phyloP scores from a whole-genome alignment of 75 land plant species.

The Pinus tabuliformis region DNA sequence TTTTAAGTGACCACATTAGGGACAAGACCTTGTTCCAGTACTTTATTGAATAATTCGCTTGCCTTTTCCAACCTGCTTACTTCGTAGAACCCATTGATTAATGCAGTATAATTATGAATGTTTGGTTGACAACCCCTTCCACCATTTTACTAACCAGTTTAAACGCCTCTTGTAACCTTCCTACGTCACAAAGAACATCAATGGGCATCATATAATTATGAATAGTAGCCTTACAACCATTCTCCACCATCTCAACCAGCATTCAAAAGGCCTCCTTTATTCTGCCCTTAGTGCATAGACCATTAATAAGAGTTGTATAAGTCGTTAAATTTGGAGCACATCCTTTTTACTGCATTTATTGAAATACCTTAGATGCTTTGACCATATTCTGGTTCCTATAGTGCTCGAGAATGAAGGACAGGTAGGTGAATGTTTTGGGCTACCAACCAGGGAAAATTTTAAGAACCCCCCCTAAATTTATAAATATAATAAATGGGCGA shows the following conservation, averaged over 20 bases:
- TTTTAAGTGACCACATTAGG: slow-evolving; percentile 62
- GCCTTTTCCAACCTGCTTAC: slow-evolving; percentile 49
- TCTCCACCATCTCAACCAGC: slow-evolving; percentile 30
- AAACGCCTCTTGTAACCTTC: slow-evolving; percentile 30
- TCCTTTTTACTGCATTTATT: slow-evolving; percentile 34
- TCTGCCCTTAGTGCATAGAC: slow-evolving; percentile 35
- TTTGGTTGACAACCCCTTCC: slow-evolving; percentile 49
- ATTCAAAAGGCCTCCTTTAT: slow-evolving; percentile 40
- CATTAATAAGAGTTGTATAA: slow-evolving; percentile 48
- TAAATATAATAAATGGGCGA: too few relatives aligned
- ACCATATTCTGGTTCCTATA: slow-evolving; percentile 34
- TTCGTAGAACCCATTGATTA: slow-evolving; percentile 31
- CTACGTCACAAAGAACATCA: slow-evolving; percentile 17
- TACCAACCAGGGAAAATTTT: too few relatives aligned
- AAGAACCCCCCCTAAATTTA: too few relatives aligned
- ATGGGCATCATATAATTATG: slow-evolving; percentile 17
- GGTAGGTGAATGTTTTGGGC: slow-evolving; percentile 38
- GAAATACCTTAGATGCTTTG: slow-evolving; percentile 35
- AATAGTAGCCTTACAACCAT: slow-evolving; percentile 36
- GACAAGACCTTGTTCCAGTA: slow-evolving; percentile 31
- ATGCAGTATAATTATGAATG: slow-evolving; percentile 39
- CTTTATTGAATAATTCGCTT: slow-evolving; percentile 21
- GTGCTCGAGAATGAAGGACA: slow-evolving; percentile 36
- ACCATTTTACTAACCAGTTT: slow-evolving; percentile 36
- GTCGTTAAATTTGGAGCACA: slow-evolving; percentile 49